Conservation (phyloP, 2,329 filamentous ascomycete genomes). For the Leptographium lundbergii region DNA sequence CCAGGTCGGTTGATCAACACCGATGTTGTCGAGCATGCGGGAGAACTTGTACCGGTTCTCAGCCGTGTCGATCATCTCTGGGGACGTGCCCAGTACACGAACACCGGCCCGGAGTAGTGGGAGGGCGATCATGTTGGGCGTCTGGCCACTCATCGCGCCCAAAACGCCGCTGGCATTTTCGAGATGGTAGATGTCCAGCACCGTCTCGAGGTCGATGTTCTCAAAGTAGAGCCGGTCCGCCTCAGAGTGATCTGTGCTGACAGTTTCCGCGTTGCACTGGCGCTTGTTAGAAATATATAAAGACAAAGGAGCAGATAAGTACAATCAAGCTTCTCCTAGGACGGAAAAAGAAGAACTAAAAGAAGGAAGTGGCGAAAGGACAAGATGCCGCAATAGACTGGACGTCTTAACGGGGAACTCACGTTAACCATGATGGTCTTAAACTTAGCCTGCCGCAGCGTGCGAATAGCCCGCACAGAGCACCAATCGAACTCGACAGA, state of each 20-base stretch:
- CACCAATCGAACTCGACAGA: slow-evolving; percentile 99
- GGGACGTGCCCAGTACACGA: slow-evolving; percentile 87
- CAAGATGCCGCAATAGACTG: not conserved
- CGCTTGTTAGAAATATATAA: not conserved
- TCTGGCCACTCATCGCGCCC: slow-evolving; percentile 94
- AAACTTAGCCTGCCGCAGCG: slow-evolving; percentile 67
- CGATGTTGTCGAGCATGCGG: slow-evolving; percentile 89
- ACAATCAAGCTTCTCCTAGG: too few relatives aligned
- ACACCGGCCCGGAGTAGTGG: slow-evolving; percentile 80
- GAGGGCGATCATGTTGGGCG: slow-evolving; percentile 93
- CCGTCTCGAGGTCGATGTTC: slow-evolving; percentile 79
- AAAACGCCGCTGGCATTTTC: slow-evolving; percentile 76
- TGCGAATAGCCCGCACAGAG: slow-evolving; percentile 86
- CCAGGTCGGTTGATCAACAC: slow-evolving; percentile 93
- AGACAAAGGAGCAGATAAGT: not conserved
- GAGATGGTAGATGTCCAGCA: slow-evolving; percentile 86
- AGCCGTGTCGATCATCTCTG: slow-evolving; percentile 96
- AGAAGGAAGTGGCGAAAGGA: not conserved
- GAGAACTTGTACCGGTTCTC: slow-evolving; percentile 99
- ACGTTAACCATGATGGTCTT: slow-evolving; percentile 92
- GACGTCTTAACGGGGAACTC: not conserved
- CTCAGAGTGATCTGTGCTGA: slow-evolving; percentile 85
- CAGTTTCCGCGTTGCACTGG: slow-evolving; percentile 65
- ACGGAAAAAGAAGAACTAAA: too few relatives aligned
- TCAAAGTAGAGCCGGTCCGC: slow-evolving; percentile 94